Evolutionary conservation across 257 asterid genomes (phyloP).

Genomic region (Handroanthus guayacan): DNA sequence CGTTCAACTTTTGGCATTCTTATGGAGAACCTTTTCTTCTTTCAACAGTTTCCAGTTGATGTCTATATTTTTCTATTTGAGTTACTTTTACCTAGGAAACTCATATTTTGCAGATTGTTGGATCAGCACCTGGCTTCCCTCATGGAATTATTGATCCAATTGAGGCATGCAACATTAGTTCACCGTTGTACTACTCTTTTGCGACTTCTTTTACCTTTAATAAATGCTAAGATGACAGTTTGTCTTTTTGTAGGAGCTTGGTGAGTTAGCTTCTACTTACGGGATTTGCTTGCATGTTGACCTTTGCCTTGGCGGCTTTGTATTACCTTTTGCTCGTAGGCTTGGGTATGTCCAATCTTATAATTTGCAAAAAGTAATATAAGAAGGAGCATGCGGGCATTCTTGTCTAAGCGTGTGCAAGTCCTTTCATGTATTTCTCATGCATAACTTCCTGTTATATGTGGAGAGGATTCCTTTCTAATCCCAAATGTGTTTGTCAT

Average conservation of each 20-base stretch:
- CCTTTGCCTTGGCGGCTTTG: conserved; percentile 99
- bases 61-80: conserved; percentile 22
- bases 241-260: conserved; percentile 75
- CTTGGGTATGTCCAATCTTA: conserved; percentile 74
- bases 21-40: background rate
- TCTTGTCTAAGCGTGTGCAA: conserved; percentile 14
- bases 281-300: conserved; percentile 93
- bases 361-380: conserved; percentile 15
- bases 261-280: conserved; percentile 70
- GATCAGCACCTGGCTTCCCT: conserved; percentile 99
- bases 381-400: conserved; percentile 11
- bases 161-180: conserved; percentile 62
- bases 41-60: conserved; percentile 1
- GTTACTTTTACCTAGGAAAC: conserved; percentile 19
- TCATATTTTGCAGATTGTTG: conserved; percentile 76
- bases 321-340: conserved; percentile 95
- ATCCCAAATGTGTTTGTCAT: background rate
- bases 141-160: conserved; percentile 99
- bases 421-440: conserved; percentile 19
- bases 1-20: conserved; percentile 16
- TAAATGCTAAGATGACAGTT: conserved; percentile 31
- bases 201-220: conserved; percentile 26
- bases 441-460: background rate
- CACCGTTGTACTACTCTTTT: conserved; percentile 29
- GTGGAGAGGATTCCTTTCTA: background rate